Evolutionary conservation across 805 yeast genomes (phyloP), one percentile per base, ranked within the genome.

Genomic region (Lachancea fermentati): DNA sequence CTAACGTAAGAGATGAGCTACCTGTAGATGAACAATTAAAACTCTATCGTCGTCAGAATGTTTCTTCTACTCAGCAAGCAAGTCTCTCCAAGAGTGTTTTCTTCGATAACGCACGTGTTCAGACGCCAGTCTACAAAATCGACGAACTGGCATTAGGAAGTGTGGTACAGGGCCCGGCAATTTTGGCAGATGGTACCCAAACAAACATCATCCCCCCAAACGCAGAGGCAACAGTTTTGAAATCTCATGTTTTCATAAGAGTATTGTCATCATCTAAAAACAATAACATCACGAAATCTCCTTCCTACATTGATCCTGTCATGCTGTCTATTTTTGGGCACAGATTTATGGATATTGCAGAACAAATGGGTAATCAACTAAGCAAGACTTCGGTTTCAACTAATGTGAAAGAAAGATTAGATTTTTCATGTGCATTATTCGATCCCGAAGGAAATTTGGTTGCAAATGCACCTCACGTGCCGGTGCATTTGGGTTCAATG

Each of bases 331-430:
- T 85, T 17, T 85, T 85, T 62, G 81, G 86, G 24, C 88, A 85
- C 59, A 68, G 94, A 45, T 85, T 85, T 59, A 85, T 85, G 91
- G 87, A 86, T 47, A 85, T 86, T 58, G 95, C 95, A 5, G 94
- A 85, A 50, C 91, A 83, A 55, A 85, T 85, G 95, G 91, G 94
- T n/a, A n/a, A n/a, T n/a, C n/a, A n/a, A n/a, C n/a, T n/a, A n/a
- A n/a, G n/a, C 29, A 75, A 74, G 28, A 81, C 89, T 4, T 66
- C 85, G 41, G 87, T 85, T 7, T 79, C 87, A 4, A 83, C 89
- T 2, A 85, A 85, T 54, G 89, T 85, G 30, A 85, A 85, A 55
- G 95, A 85, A 56, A 67, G 95, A 38, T 65, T 85, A 26, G 95
- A 85, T 58, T 85, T 82, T 58, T 81, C 89, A 19, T 85, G 95